Base-by-base conservation (phyloP, 176 grass and related monocot species). In the Themeda triandra region DNA sequence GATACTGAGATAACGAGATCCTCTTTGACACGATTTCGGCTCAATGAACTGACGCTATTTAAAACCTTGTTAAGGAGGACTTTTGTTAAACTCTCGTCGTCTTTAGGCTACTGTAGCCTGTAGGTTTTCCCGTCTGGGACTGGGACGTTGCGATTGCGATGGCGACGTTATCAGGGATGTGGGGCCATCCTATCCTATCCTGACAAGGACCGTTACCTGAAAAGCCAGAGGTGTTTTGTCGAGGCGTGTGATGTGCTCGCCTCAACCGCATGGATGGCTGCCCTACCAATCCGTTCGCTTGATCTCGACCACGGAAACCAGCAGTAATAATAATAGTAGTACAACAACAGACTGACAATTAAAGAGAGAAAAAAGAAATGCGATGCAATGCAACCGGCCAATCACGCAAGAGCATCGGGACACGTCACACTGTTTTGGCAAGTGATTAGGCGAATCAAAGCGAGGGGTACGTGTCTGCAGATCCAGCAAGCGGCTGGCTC, bases 191-290 rank as follows among this genome's bases (percentile, higher is more conserved):
- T 27, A 24, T 10, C 19, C 54, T n/a, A 24, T 59, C 54, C 62
- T 70, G 89, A 87, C 10, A 63, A 63, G n/a, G 80, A 91, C 89
- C 30, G 40, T 42, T 91, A 91, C 75, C 69, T 3, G 84, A 87
- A 84, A 86, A 80, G 80, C 24, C 48, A 69, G 80, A 78, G 68
- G 21, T 78, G 73, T 60, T 79, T 39, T 53, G 29, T 86, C 64
- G 21, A 77, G 35, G 73, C 25, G 17, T 9, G 45, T 75, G 88
- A 83, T 75, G 84, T 69, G 79, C 80, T 63, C 67, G 0, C 39
- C n/a, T n/a, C n/a, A n/a, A n/a, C n/a, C n/a, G n/a, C n/a, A n/a
- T n/a, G n/a, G n/a, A n/a, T n/a, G n/a, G n/a, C n/a, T n/a, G n/a
- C n/a, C n/a, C n/a, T n/a, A n/a, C n/a, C n/a, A n/a, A n/a, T n/a